Base-by-base conservation (phyloP, 2,329 filamentous ascomycete species). In the Grosmannia penicillata region DNA sequence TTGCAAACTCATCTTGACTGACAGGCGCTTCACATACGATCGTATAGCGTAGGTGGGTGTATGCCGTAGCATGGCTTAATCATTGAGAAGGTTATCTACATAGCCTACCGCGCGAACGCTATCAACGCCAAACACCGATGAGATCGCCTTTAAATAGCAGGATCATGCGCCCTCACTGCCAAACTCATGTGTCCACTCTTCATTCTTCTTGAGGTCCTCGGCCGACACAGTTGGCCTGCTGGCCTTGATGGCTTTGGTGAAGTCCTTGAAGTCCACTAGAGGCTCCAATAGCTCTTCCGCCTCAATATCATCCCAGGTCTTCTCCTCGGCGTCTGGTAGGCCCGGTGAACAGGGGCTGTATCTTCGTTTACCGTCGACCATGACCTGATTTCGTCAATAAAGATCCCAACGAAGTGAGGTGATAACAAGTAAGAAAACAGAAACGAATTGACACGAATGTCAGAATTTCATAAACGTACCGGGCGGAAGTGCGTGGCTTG, bases 401-500 rank as follows among this genome's bases (percentile, higher is more conserved):
- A n/a, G n/a, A n/a, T n/a, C n/a, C n/a, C n/a, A n/a, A n/a, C n/a
- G n/a, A n/a, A n/a, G n/a, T n/a, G n/a, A n/a, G n/a, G n/a, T n/a
- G n/a, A n/a, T n/a, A n/a, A n/a, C n/a, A n/a, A n/a, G n/a, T n/a
- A n/a, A n/a, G n/a, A n/a, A n/a, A n/a, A n/a, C n/a, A n/a, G n/a
- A n/a, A n/a, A n/a, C n/a, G n/a, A n/a, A n/a, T n/a, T n/a, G n/a
- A n/a, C n/a, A n/a, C n/a, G n/a, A n/a, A n/a, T n/a, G n/a, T n/a
- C n/a, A 23, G 21, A 21, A 27, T 7, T 21, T 18, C 6, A 11
- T n/a, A 18, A 32, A 57, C 62, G 32, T 66, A 89, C 89, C 65
- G 82, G 79, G 59, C 95, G 95, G 62, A 96, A 98, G 63, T 98
- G 91, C 38, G 91, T 98, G 15, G 91, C 89, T 46, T 87, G 93